Evolutionary conservation across 2,329 filamentous ascomycete genomes (phyloP), one percentile per base, ranked within the genome.

Genomic region (Elsinoe perseae): DNA sequence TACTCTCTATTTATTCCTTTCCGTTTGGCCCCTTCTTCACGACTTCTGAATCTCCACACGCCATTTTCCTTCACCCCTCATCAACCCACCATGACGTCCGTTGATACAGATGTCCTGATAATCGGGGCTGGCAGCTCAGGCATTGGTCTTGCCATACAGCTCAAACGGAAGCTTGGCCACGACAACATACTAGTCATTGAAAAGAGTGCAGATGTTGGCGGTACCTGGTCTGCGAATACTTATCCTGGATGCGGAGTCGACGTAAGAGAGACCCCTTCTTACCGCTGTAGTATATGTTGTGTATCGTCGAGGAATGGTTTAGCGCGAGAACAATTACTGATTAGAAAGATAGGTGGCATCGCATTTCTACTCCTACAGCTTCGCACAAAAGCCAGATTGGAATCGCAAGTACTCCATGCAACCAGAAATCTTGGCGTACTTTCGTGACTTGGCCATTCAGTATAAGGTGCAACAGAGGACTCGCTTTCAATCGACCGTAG

Each of bases 281-380:
- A 4, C 2, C 9, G 4, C 12, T 27, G 23, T 52, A 32, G 34
- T 18, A 7, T 1, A 34, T 18, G 12, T 4, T 32, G 21, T 14
- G 12, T 28, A 50, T 21, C 40, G 18, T 44, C n/a, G n/a, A n/a
- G n/a, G n/a, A n/a, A n/a, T n/a, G n/a, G n/a, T n/a, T n/a, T n/a
- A n/a, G n/a, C 18, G 23, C 10, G 46, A 14, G n/a, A 10, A 18
- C 12, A 18, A 28, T 14, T 14, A 9, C 48, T 53, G 32, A 53
- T 23, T 14, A n/a, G 18, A 10, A 21, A 23, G 14, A 4, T 12
- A 54, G 52, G 52, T 54, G 5, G 38, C 25, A 12, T 56, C 53
- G 21, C 53, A 64, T 6, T 76, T 80, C 55, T 82, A 82, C 63
- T 79, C 75, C 7, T 82, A 79, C 64, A 79, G 76, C 4, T 82